A percentile compares a stretch with the other conserved stretches of the same genome.
phyloP scores from a whole-genome alignment of 768 basidiomycete species.

The Pleurotus pulmonarius region DNA sequence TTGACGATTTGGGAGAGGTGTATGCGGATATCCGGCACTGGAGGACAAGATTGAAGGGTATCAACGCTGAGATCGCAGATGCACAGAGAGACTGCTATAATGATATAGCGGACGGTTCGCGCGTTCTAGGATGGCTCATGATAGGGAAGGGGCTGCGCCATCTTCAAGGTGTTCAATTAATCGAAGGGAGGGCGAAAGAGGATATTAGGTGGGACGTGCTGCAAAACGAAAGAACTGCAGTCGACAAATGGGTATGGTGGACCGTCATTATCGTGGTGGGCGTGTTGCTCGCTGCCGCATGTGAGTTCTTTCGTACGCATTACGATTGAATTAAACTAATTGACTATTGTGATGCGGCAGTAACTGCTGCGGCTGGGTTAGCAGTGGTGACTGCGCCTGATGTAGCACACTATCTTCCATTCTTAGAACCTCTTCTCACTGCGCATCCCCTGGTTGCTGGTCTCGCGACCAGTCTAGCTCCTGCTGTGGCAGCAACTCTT shows the following conservation, averaged over 20 bases:
- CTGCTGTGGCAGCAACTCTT: conserved; percentile 56
- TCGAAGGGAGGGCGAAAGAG: conserved; percentile 79
- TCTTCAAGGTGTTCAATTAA: conserved; percentile 60
- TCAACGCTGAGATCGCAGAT: conserved; percentile 71
- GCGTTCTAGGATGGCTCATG: conserved; percentile 76
- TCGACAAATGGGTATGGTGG: conserved; percentile 56
- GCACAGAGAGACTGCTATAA: conserved; percentile 64
- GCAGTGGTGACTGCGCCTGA: conserved; percentile 68
- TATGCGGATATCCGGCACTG: conserved; percentile 70
- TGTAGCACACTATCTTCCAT: conserved; percentile 66
- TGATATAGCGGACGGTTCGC: conserved; percentile 66
- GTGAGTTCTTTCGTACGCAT: conserved; percentile 40
- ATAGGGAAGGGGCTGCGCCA: conserved; percentile 65
- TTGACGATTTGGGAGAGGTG: conserved; percentile 58
- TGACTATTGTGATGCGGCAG: conserved; percentile 29
- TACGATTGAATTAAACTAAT: conserved; percentile 6
- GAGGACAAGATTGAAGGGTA: conserved; percentile 65
- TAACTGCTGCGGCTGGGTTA: conserved; percentile 68
- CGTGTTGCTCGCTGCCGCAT: conserved; percentile 49
- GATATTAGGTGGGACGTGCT: conserved; percentile 80
- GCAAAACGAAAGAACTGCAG: conserved; percentile 48
- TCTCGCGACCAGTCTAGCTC: conserved; percentile 63
- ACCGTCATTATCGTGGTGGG: conserved; percentile 44
- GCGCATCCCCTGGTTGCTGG: conserved; percentile 53
- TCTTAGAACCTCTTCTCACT: conserved; percentile 51